These are phyloP conservation scores for Cercospora brassicicola DNA, from an alignment of 2,329 filamentous ascomycete genomes.

Conservation along the genomic window DNA sequence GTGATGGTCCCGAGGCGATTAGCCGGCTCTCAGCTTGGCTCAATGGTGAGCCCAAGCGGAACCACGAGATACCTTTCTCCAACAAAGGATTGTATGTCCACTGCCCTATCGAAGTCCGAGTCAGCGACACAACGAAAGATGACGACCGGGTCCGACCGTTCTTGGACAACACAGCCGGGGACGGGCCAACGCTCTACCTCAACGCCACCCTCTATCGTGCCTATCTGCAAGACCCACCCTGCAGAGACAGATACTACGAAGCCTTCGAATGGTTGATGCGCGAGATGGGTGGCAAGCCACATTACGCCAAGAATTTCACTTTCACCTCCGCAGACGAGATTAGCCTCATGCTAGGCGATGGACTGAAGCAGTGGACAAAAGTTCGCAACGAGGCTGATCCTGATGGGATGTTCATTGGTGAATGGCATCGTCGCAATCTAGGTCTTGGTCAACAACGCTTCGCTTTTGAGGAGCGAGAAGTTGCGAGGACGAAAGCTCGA, in stretches of 20 bases:
- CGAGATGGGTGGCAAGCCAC: constrained; percentile 75
- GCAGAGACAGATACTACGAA: constrained; percentile 75
- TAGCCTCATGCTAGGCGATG: constrained; percentile 66
- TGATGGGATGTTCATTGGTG: constrained; percentile 82
- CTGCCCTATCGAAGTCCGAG: constrained; percentile 87
- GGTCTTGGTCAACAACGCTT: constrained; percentile 42
- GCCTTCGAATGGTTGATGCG: constrained; percentile 91
- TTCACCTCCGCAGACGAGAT: constrained; percentile 61
- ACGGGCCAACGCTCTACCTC: constrained; percentile 78
- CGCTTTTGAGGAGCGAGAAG: constrained; percentile 49
- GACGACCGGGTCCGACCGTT: constrained; percentile 56
- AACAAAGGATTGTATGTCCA: constrained; percentile 79
- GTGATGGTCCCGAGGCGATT: constrained; percentile 83
- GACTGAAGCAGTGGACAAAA: constrained; percentile 65
- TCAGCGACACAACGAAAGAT: constrained; percentile 65
- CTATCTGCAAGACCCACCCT: constrained; percentile 75
- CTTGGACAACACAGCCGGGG: constrained; percentile 68
- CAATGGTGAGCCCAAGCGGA: constrained; percentile 66
- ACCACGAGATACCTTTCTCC: constrained; percentile 74
- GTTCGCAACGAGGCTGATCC: constrained; percentile 72
- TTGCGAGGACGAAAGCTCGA: constrained; percentile 37
- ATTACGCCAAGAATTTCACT: constrained; percentile 92
- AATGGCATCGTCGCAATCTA: constrained; percentile 79
- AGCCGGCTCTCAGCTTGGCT: constrained; percentile 83
- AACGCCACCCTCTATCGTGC: constrained; percentile 88